A percentile compares a stretch with the other conserved stretches of the same genome.
phyloP scores from a whole-genome alignment of 2,329 filamentous ascomycete species.

The Pseudogymnoascus sp. region DNA sequence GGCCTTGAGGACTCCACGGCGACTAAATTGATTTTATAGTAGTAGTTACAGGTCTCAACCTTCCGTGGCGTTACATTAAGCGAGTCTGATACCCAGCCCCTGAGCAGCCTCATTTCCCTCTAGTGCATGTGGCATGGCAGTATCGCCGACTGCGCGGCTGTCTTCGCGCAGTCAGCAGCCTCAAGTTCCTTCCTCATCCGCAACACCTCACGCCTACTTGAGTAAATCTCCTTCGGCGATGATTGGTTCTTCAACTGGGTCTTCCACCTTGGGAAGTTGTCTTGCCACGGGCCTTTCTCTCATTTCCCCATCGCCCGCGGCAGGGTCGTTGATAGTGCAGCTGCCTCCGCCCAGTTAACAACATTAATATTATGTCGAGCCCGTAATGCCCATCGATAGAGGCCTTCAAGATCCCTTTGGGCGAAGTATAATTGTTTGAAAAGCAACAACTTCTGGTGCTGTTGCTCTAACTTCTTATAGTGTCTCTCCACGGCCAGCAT shows the following conservation, averaged over 20 bases:
- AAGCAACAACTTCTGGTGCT: background rate
- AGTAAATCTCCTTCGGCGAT: too few species aligned
- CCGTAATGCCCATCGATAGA: background rate
- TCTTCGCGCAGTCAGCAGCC: background rate
- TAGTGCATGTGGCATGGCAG: background rate
- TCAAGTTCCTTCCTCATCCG: background rate
- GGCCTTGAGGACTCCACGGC: background rate
- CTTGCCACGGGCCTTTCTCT: too few species aligned
- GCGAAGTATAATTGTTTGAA: background rate
- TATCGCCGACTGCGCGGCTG: background rate
- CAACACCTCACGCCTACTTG: too few species aligned
- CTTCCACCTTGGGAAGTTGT: too few species aligned
- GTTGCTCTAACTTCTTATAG: background rate
- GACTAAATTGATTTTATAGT: background rate
- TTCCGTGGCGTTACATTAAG: too few species aligned
- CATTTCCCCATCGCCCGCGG: background rate
- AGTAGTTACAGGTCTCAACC: too few species aligned
- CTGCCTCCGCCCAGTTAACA: background rate
- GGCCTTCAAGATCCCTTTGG: background rate
- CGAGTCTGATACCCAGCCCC: too few species aligned
- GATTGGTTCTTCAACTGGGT: too few species aligned
- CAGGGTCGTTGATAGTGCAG: background rate
- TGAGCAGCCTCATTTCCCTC: background rate
- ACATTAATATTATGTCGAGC: background rate
- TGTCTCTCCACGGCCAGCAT: background rate